phyloP scores from a whole-genome alignment of 148 eudicot genomes.

The Spergularia bocconei region DNA sequence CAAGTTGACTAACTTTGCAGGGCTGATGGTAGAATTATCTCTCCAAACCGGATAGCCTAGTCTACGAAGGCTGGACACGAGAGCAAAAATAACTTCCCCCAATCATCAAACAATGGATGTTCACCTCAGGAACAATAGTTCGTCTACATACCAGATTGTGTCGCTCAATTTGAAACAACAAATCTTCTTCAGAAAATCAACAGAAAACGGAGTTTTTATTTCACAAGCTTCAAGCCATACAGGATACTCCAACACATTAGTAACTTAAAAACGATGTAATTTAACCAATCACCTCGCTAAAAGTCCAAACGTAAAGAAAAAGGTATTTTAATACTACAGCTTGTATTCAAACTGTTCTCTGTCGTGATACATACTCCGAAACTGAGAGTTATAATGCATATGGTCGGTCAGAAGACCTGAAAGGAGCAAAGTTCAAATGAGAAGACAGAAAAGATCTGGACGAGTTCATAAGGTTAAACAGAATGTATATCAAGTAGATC shows the following conservation, averaged over 20 bases:
- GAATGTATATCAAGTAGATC: too few relatives aligned
- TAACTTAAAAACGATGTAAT: not conserved
- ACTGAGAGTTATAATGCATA: not conserved
- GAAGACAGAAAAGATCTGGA: not conserved
- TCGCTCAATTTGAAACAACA: too few relatives aligned
- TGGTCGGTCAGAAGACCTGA: conserved; percentile 7
- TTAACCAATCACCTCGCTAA: not conserved
- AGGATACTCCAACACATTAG: not conserved
- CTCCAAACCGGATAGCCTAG: too few relatives aligned
- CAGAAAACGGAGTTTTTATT: not conserved
- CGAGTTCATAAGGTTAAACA: not conserved
- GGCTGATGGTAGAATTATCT: too few relatives aligned
- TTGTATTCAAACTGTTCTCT: not conserved
- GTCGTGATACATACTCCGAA: not conserved
- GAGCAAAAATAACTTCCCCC: too few relatives aligned
- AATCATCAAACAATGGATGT: too few relatives aligned
- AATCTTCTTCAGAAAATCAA: not conserved
- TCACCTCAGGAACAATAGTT: too few relatives aligned
- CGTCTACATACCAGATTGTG: too few relatives aligned
- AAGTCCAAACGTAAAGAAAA: not conserved
- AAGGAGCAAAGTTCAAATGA: conserved; percentile 1
- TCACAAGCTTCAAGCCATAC: not conserved
- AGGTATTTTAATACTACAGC: not conserved
- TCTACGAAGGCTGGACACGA: too few relatives aligned
- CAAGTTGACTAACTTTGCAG: too few relatives aligned